Evolutionary conservation across 108 stramenopile genomes (phyloP), one percentile per base, ranked within the genome.

Genomic region (Nitzschia sp.): DNA sequence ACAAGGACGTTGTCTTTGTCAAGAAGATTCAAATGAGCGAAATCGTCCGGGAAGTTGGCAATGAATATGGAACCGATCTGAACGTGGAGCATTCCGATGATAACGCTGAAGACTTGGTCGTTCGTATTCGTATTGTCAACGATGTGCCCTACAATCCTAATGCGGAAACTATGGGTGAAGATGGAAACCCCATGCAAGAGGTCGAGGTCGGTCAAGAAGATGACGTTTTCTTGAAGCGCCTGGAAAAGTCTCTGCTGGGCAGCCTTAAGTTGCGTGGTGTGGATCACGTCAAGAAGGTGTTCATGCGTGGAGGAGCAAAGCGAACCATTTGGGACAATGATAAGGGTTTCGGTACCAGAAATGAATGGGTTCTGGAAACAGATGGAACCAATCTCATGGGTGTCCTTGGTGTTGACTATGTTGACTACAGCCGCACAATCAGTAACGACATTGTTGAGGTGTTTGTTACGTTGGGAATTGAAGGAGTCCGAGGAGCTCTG

Each of bases 361-460:
- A 91, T 60, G 97, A 96, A 73, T 96, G 93, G 95, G 91, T 98
- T 38, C 81, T 98, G 24, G 97, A 97, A 71, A 98, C 98, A 10
- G 98, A 98, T 73, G 98, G 98, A 19, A 93, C 98, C 41, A 97
- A 96, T 67, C 88, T 98, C 10, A 83, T 94, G 86, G 93, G 87
- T 60, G 91, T 96, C 19, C 86, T 98, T 26, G 94, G 91, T 10
- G 88, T 91, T 56, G 92, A 95, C 51, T 92, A 86, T 71, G 96
- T 99, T 40, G 98, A 99, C 77, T 75, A 82, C n/a, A 82, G 88
- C 7, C 81, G 97, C 40, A 96, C 97, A 7, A 81, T 85, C 43
- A 88, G 90, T 26, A 99, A 99, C 80, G 95, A 98, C 71, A 90
- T 97, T 67, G 94, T 99, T 50, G 98, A 99, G 87, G 93, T 97